Evolutionary conservation across 202 grass and related monocot species (phyloP).

Genomic region (Saccharum hybrid): DNA sequence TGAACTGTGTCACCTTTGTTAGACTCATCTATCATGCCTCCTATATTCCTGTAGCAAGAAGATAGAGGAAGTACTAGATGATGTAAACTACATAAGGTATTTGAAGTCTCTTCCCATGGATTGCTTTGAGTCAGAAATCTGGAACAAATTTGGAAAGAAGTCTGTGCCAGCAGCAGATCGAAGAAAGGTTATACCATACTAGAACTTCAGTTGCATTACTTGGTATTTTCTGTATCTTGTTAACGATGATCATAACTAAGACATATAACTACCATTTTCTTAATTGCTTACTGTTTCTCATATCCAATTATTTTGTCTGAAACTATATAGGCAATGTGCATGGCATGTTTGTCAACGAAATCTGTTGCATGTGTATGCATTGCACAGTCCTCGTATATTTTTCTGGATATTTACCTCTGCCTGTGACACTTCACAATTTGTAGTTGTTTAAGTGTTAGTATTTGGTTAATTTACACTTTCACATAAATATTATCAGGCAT

Average conservation of each 20-base stretch:
- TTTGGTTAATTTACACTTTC: too few relatives aligned
- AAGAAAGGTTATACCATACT: slow-evolving; percentile 51
- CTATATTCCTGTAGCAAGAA: slow-evolving; percentile 59
- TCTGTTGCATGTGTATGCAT: not conserved
- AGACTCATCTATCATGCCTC: slow-evolving; percentile 1
- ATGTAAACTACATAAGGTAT: slow-evolving; percentile 51
- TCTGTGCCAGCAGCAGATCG: slow-evolving; percentile 48
- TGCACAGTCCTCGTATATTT: too few relatives aligned
- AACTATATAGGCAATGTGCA: not conserved
- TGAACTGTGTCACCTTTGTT: too few relatives aligned
- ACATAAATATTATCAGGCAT: too few relatives aligned
- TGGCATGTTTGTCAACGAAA: not conserved
- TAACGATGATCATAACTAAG: too few relatives aligned
- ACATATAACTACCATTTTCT: not conserved
- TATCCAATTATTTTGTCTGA: not conserved
- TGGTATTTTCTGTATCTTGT: not conserved
- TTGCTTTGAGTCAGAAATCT: slow-evolving; percentile 63
- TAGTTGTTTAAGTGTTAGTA: too few relatives aligned
- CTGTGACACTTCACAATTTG: too few relatives aligned
- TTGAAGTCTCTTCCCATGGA: slow-evolving; percentile 54
- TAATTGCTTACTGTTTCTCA: not conserved
- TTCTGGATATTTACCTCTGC: too few relatives aligned
- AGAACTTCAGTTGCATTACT: not conserved
- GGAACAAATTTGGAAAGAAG: slow-evolving; percentile 51
- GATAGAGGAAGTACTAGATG: slow-evolving; percentile 51